Conservation (phyloP, 305 asterid species). For the Striga hermonthica region DNA sequence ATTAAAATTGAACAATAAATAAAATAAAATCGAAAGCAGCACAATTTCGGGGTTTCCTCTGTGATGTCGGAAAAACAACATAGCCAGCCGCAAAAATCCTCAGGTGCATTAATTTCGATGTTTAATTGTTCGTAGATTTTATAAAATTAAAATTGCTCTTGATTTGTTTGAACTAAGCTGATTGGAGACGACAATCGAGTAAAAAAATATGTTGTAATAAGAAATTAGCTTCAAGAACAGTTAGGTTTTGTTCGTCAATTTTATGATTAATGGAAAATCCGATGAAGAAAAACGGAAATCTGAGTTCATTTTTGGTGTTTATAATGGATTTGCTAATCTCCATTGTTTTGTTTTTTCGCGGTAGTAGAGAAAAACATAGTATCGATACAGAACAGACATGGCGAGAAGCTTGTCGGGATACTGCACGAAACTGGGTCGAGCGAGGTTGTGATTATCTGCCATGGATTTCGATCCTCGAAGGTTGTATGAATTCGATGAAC, state of each 20-base stretch:
- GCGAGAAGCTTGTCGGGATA: slow-evolving; percentile 75
- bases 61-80: slow-evolving; percentile 35
- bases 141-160: slow-evolving; percentile 1
- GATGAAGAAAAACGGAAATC: neutral
- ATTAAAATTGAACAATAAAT: too few relatives aligned
- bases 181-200: neutral
- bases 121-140: neutral
- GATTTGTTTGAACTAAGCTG: neutral
- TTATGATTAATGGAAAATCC: too few relatives aligned
- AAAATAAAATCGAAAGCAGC: too few relatives aligned
- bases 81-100: slow-evolving; percentile 22
- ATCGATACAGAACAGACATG: slow-evolving; percentile 50
- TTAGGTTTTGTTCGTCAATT: too few relatives aligned
- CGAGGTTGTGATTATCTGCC: slow-evolving; percentile 77
- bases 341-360: slow-evolving; percentile 24
- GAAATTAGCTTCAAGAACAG: too few relatives aligned
- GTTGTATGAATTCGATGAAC: slow-evolving; percentile 35
- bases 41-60: slow-evolving; percentile 14
- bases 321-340: neutral
- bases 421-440: slow-evolving; percentile 67
- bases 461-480: slow-evolving; percentile 90
- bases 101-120: slow-evolving; percentile 21
- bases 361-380: slow-evolving; percentile 48
- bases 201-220: too few relatives aligned
- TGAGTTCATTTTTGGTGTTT: neutral